These are phyloP conservation scores for Bryum argenteum DNA, from an alignment of 225 moss, liverwort and hornwort species.

Conservation along the genomic window DNA sequence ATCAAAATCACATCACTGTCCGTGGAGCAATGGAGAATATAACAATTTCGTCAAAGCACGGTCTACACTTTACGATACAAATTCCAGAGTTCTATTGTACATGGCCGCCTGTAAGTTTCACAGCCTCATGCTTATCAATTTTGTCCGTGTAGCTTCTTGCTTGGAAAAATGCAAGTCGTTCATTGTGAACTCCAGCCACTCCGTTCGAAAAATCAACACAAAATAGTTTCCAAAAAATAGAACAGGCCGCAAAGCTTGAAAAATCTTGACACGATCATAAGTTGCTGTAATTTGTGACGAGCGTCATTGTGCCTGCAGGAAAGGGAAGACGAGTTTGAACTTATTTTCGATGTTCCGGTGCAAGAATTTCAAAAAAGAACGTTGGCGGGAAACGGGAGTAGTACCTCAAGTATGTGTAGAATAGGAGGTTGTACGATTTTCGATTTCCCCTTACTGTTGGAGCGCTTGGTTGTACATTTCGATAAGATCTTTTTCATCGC, in stretches of 20 bases:
- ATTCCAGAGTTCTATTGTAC: background rate
- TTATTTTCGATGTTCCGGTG: background rate
- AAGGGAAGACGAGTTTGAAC: background rate
- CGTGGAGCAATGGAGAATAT: background rate
- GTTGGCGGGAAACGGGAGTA: background rate
- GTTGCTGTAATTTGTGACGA: background rate
- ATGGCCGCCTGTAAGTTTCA: slow-evolving; percentile 2
- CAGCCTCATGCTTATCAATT: background rate
- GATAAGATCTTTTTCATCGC: slow-evolving; percentile 34
- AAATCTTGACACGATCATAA: slow-evolving; percentile 5
- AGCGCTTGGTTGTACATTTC: slow-evolving; percentile 19
- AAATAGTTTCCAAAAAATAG: background rate
- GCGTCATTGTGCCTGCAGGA: slow-evolving; percentile 15
- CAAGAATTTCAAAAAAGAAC: background rate
- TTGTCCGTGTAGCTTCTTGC: background rate
- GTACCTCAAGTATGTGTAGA: slow-evolving; percentile 30
- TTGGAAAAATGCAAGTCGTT: slow-evolving; percentile 8
- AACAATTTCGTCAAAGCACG: background rate
- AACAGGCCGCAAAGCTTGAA: background rate
- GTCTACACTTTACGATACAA: background rate
- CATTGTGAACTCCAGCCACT: slow-evolving; percentile 6
- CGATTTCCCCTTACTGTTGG: slow-evolving; percentile 13
- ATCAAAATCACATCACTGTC: background rate
- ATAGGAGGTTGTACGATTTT: slow-evolving; percentile 5
- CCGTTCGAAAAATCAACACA: background rate